Evolutionary conservation across 805 yeast species (phyloP), one percentile per base, ranked within the genome.

Genomic region (Candida suzukii): DNA sequence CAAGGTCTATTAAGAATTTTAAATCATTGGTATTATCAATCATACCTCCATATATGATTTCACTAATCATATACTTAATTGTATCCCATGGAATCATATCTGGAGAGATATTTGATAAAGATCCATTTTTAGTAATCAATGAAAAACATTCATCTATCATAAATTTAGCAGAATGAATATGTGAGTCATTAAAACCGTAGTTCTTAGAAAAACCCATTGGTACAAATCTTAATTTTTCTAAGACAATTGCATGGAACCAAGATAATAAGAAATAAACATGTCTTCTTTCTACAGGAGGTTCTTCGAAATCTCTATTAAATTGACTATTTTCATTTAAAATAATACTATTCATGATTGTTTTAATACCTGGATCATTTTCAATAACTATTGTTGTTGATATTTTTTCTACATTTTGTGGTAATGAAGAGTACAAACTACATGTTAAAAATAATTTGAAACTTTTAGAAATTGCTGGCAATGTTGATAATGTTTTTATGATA

Each of bases 161-260:
- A 38, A 46, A 52, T 4, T 68, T 47, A 2, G 78, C 80, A 19
- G 76, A 66, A 11, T 63, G 60, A 41, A 81, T 71, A 54, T 90
- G 96, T n/a, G 79, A 60, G 42, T 84, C 86, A 53, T 75, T 84
- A 50, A 88, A 74, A 45, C 84, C 95, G 53, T 86, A 82, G 10
- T 48, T 53, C 47, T 73, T 72, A 1, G 61, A 50, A 60, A 85
- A 84, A 2, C 91, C 86, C 2, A 74, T 54, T 0, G 91, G 88
- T 1, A 68, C 70, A 47, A 70, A 81, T 37, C 83, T 65, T 38
- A 74, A 56, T 40, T 86, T 59, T 45, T 79, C 88, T 28, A 68
- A 68, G 3, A 87, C 53, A 1, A 83, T 53, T 0, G 84, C 70
- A 53, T 86, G 95, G 46, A 73, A 72, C 95, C 95, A 86, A 0